Base-by-base conservation (phyloP, 345 rosid species). In the Hevea brasiliensis region DNA sequence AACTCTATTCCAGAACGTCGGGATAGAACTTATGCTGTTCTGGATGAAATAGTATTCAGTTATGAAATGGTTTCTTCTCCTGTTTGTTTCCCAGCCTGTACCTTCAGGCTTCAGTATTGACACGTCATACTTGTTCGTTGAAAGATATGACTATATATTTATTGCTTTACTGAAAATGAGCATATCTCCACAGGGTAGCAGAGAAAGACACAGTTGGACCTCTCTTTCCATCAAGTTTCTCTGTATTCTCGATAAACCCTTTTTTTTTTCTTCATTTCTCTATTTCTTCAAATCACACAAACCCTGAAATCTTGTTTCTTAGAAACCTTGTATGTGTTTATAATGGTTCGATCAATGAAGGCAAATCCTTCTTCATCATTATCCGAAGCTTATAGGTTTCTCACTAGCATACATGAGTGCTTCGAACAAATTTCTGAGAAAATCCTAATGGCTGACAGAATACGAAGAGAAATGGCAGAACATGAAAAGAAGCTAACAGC, bases 1-100 rank as follows among this genome's bases (percentile, higher is more conserved):
- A 94, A 94, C 75, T 84, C 88, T 71, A 89, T 92, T 62, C 94
- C 74, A 82, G 98, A 92, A 72, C 86, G 97, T 67, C 93, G 92
- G 70, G 89, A 89, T 81, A 89, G 97, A 65, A 87, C 93, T 29
- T 89, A 85, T 79, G 87, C 93, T 47, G 85, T 94, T 64, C 82
- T 86, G 23, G 97, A 94, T 82, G 98, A 94, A 75, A 82, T 90
- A 73, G 83, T 89, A 23, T 86, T 84, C 87, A 89, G 96, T 94
- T 89, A 80, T 53, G 64, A 78, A 60, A 20, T 20, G 41, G 4
- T 60, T 29, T 8, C 48, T 18, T 29, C 37, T 74, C 15, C 26
- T 26, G 37, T 26, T 37, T 32, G 14, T 9, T 17, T 24, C n/a
- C 64, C 15, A 26, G 4, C 12, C 8, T 23, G 15, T 26, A 54